Evolutionary conservation across 495 filamentous ascomycete species (phyloP).

Genomic region (Xylaria scruposa): DNA sequence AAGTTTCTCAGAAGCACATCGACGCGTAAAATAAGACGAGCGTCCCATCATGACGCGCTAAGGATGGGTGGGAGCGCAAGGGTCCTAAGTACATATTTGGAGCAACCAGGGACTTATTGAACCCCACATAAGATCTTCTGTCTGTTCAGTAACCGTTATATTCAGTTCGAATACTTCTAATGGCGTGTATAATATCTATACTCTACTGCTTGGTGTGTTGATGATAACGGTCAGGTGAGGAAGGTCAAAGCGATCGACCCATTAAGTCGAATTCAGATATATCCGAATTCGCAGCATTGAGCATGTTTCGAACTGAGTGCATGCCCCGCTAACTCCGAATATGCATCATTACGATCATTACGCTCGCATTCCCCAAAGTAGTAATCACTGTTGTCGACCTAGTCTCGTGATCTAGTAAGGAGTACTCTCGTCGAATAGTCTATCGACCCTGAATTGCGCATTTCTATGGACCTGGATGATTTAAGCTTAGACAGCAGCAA

Average conservation of each 20-base stretch:
- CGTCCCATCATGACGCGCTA: not conserved
- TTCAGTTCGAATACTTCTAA: not conserved
- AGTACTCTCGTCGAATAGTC: not conserved
- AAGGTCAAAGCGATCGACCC: not conserved
- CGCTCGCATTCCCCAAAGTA: not conserved
- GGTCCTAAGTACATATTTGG: not conserved
- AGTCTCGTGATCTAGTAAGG: not conserved
- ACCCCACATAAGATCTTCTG: not conserved
- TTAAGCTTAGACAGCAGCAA: not conserved
- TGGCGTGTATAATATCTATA: not conserved
- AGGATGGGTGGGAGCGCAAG: not conserved
- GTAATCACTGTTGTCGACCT: not conserved
- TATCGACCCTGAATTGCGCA: not conserved
- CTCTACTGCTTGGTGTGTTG: not conserved
- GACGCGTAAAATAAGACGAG: not conserved
- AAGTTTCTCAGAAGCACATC: not conserved
- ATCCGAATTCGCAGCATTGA: not conserved
- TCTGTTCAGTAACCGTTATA: not conserved
- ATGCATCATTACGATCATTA: not conserved
- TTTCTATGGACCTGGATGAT: not conserved
- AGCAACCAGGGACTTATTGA: not conserved
- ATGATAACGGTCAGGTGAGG: not conserved
- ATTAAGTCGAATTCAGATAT: not conserved
- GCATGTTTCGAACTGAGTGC: not conserved
- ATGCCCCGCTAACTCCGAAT: not conserved